Evolutionary conservation across 176 grass and related monocot species (phyloP), one percentile per base, ranked within the genome.

Genomic region (Musa acuminata): DNA sequence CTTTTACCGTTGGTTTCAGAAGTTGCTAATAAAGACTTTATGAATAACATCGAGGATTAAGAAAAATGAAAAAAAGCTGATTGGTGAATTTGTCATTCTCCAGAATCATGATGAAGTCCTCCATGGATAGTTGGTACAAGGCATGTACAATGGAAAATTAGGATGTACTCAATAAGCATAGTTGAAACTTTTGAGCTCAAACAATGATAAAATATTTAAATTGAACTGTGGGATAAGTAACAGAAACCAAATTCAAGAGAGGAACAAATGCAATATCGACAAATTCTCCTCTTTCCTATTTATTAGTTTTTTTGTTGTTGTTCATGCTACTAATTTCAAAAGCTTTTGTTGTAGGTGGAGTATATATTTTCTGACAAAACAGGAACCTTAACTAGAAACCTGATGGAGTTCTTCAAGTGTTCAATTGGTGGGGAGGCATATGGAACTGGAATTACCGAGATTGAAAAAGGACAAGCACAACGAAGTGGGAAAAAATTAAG

Each of bases 281-380:
- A 53, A 48, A 73, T 19, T 57, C 23, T 43, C 11, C 63, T 21
- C 24, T 11, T 51, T 23, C 16, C n/a, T 17, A n/a, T 13, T 52
- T 55, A 72, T 72, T 52, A 43, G 52, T 16, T 16, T 64, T 17
- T 49, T 82, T 49, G 80, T 52, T 64, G 20, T 27, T 70, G 16
- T 53, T 74, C 66, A 43, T 43, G 65, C 55, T 52, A 83, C 16
- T 55, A 12, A 76, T 75, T 85, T 78, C 65, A 81, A 49, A 67
- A 1, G 2, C n/a, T 77, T 43, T 77, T 76, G 70, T 27, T 84
- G 79, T 83, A 99, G 96, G 88, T 99, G 74, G 96, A 99, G 75
- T 99, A 99, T 76, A 85, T 99, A 84, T 95, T 99, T 86, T 99
- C 96, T 87, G 96, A 99, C 70, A 99, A 99, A 88, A 99, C 96